Evolutionary conservation across 257 asterid genomes (phyloP), one percentile per base, ranked within the genome.

Genomic region (Perilla frutescens): DNA sequence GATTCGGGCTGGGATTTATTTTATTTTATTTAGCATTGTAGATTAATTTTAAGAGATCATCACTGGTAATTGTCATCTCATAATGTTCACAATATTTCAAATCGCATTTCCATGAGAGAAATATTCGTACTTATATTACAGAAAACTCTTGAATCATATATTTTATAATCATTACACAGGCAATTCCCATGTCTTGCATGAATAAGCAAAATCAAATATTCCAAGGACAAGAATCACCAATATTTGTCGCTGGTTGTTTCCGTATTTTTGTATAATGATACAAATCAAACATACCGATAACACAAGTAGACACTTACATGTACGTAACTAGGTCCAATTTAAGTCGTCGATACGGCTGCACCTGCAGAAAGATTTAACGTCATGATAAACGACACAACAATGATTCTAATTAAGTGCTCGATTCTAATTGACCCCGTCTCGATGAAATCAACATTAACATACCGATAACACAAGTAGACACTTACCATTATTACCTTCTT

Each of bases 401-500:
- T 37, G 67, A 37, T 39, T 4, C 15, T 1, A 4, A n/a, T n/a
- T 61, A 4, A 31, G n/a, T 2, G 43, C 54, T 3, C 1, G 4
- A 2, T 7, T 47, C 6, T 8, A 34, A 36, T 48, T 29, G 41
- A 44, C 32, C 31, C 26, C 26, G 26, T 20, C 4, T 2, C 37
- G 37, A 34, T 34, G 37, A 34, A 64, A 29, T 41, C 31, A n/a
- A 44, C 49, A 62, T 44, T 37, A 57, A 34, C 50, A 7, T 14
- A 79, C 26, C 26, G 26, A 20, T 20, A 20, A 20, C 26, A 20
- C 26, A 20, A 20, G 26, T 20, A 20, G 0, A 20, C 26, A 20
- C 86, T 76, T 68, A 90, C 96, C 87, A 48, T 66, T 68, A 58
- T 60, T 80, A 51, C 54, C 78, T 74, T 77, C 88, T 48, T 79